Percentiles rank a stretch among this genome's conserved stretches.
phyloP scores from a whole-genome alignment of 768 basidiomycete genomes.

The Scleroderma citrinum region DNA sequence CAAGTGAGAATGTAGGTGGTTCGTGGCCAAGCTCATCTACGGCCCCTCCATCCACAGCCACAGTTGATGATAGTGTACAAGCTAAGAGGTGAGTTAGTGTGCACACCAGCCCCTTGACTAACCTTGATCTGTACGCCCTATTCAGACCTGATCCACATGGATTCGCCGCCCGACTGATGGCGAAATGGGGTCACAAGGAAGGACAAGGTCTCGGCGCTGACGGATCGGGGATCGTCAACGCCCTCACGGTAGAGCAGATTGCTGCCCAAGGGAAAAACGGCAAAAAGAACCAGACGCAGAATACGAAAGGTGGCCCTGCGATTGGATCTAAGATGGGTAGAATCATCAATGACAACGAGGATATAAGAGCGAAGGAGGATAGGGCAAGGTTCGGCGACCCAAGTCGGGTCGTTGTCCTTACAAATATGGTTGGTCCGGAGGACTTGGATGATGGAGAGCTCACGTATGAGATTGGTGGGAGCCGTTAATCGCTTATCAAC shows the following conservation, averaged over 20 bases:
- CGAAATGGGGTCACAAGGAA: slow-evolving; percentile 93
- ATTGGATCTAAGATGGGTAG: slow-evolving; percentile 72
- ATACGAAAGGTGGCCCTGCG: slow-evolving; percentile 33
- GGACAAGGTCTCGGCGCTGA: slow-evolving; percentile 88
- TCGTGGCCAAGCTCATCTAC: slow-evolving; percentile 19
- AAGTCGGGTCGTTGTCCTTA: slow-evolving; percentile 83
- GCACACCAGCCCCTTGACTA: background rate
- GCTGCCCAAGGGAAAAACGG: slow-evolving; percentile 30
- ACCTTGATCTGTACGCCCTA: background rate
- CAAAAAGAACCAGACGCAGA: slow-evolving; percentile 34
- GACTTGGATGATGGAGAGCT: slow-evolving; percentile 83
- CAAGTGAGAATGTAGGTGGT: slow-evolving; percentile 13
- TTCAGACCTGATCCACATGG: slow-evolving; percentile 56
- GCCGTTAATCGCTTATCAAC: background rate
- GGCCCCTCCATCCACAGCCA: slow-evolving; percentile 28
- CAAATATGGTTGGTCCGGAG: slow-evolving; percentile 82
- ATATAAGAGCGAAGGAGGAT: slow-evolving; percentile 72
- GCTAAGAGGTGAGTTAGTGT: background rate
- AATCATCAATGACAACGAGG: slow-evolving; percentile 88
- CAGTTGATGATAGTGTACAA: slow-evolving; percentile 16
- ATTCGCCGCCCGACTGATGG: slow-evolving; percentile 87
- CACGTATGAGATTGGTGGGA: slow-evolving; percentile 80
- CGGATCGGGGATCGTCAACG: slow-evolving; percentile 82
- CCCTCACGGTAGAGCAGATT: slow-evolving; percentile 73
- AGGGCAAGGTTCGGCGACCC: slow-evolving; percentile 80